Conservation (phyloP, 208 protist species). For the Trypanosoma boissoni region DNA sequence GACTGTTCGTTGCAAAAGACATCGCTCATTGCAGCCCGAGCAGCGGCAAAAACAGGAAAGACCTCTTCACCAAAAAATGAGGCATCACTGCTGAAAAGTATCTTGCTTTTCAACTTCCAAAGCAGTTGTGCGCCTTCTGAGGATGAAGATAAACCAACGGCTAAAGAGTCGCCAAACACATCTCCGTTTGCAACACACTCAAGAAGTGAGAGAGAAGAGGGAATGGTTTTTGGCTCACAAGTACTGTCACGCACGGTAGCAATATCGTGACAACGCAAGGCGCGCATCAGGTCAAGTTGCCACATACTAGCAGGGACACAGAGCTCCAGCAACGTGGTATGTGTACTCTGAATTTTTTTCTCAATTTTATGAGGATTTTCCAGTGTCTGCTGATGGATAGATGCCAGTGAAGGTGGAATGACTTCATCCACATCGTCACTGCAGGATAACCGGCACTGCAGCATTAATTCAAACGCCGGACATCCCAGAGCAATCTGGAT, state of each 20-base stretch:
- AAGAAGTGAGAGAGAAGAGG: constrained; percentile 28
- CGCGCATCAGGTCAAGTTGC: constrained; percentile 52
- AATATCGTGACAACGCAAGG: constrained; percentile 23
- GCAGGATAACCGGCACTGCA: constrained; percentile 8
- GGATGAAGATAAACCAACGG: constrained; percentile 31
- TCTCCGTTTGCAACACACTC: constrained; percentile 64
- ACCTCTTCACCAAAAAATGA: constrained; percentile 44
- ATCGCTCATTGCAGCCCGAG: constrained; percentile 46
- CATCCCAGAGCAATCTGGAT: constrained; percentile 1
- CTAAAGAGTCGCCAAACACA: constrained; percentile 54
- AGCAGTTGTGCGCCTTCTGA: constrained; percentile 20
- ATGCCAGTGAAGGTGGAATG: background rate
- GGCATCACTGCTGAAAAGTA: constrained; percentile 28
- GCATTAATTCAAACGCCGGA: background rate
- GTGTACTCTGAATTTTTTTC: background rate
- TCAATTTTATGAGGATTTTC: background rate
- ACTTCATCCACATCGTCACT: background rate
- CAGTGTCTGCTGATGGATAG: too few species aligned
- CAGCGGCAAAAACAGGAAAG: constrained; percentile 60
- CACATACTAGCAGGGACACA: constrained; percentile 50
- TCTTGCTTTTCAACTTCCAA: constrained; percentile 31
- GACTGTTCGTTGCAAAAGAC: constrained; percentile 16
- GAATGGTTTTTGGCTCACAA: background rate
- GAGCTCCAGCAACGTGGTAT: constrained; percentile 34
- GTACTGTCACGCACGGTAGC: background rate